Evolutionary conservation across 2,329 filamentous ascomycete genomes (phyloP), one percentile per base, ranked within the genome.

Genomic region (Cladosporium sp.): DNA sequence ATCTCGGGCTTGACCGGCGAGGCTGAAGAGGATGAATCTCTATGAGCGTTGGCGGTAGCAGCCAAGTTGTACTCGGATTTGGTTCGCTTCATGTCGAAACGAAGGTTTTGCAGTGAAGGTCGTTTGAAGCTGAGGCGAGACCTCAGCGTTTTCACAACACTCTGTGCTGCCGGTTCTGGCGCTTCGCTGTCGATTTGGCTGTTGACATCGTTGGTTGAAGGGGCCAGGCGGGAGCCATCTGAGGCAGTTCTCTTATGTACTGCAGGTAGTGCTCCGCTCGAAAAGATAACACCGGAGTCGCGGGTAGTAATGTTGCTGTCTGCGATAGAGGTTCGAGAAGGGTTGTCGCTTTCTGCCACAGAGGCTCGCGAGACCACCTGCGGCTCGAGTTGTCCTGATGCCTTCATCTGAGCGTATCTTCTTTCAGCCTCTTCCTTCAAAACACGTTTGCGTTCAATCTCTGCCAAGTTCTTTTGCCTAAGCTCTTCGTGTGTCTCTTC

Each of bases 381-480:
- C 7, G 56, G 38, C 15, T 69, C 71, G 54, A 72, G 66, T 51
- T 75, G 76, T 8, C 78, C 78, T 6, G 69, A 66, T 48, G 69
- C 67, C 65, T 81, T 80, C 55, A 81, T 64, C 60, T 79, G 72
- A 11, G 73, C 72, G 59, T 80, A 81, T 2, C 70, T 72, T 50
- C 68, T 69, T 58, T 78, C 73, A 1, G 74, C 76, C 55, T 72
- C 75, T 11, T 62, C 69, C 51, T 72, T 69, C 41, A 68, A 61
- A 46, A 69, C 66, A 32, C 66, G 62, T 49, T 77, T 63, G 11
- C 69, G 64, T 56, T 59, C 57, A 15, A 56, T 54, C 43, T 74
- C 72, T 40, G 72, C 65, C 36, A 71, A 66, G 30, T 67, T 62
- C 47, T 65, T 52, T 25, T 59, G 54, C 32, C 58, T 68, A 42